Base-by-base conservation (phyloP, 2,329 filamentous ascomycete genomes). In the Exophiala calicioides region DNA sequence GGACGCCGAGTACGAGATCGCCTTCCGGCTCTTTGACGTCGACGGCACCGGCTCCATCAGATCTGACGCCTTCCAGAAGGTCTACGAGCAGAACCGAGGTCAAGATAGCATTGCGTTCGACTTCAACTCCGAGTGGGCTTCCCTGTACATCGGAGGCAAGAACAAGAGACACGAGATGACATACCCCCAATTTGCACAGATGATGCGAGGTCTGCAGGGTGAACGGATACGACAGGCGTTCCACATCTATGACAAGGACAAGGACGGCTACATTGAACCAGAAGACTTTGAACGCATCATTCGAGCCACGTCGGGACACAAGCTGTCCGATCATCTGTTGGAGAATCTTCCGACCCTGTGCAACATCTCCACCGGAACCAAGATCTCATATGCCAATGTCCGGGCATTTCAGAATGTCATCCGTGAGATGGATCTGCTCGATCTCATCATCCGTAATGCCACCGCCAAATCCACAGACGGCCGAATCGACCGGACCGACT, bases 371-470 rank as follows among this genome's bases (percentile, higher is more conserved):
- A 77, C 84, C 24, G 85, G 89, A 53, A 93, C 83, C 75, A 95
- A 94, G 73, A 93, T 98, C 60, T 96, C 90, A 5, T 98, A 98
- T 65, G 90, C 93, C 66, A 96, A 95, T 65, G 93, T 98, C 23
- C 84, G 93, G 58, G 93, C 93, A 27, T 98, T 98, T 75, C 90
- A 95, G 74, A 98, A 98, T 67, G 85, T 98, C 70, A 91, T 98
- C 60, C 85, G 87, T 62, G 90, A 97, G 71, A 96, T 98, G 88
- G 93, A 98, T 63, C 79, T 97, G 62, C 88, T 97, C 38, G 93
- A 98, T 74, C 75, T 95, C 58, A 90, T 98, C 64, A 81, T 98
- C 56, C 84, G 89, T 58, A 89, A 89, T 63, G 93, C 93, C 27
- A 87, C 89, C 55, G 73, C 76, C 60, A 90, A 90, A 73, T 94